These are phyloP conservation scores for Exophiala aquamarina DNA, from an alignment of 2,329 filamentous ascomycete genomes.

Conservation along the genomic window DNA sequence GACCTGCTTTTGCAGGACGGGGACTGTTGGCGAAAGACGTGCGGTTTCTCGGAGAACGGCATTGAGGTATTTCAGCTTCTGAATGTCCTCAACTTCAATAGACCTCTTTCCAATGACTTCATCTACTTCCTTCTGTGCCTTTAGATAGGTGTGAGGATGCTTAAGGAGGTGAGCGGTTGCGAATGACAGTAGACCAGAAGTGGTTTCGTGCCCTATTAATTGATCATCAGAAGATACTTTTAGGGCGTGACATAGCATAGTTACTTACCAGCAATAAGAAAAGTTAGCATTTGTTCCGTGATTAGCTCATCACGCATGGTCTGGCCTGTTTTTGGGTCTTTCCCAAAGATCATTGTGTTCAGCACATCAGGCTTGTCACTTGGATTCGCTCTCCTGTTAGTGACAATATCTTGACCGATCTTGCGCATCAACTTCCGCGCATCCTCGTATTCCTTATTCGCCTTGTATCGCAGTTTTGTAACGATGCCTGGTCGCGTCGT, in stretches of 20 bases:
- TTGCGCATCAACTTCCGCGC: slow-evolving; percentile 42
- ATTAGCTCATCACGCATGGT: slow-evolving; percentile 64
- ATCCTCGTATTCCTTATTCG: slow-evolving; percentile 8
- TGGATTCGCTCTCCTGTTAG: slow-evolving; percentile 56
- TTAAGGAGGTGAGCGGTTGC: slow-evolving; percentile 64
- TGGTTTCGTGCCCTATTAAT: slow-evolving; percentile 67
- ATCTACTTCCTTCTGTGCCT: slow-evolving; percentile 68
- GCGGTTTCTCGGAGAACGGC: slow-evolving; percentile 66
- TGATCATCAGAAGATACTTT: too few species aligned
- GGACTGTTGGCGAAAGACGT: slow-evolving; percentile 55
- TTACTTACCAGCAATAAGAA: slow-evolving; percentile 60
- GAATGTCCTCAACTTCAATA: slow-evolving; percentile 61
- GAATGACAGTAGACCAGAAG: slow-evolving; percentile 67
- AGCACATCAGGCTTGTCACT: slow-evolving; percentile 65
- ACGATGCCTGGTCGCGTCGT: slow-evolving; percentile 48
- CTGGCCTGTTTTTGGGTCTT: slow-evolving; percentile 66
- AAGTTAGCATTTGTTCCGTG: slow-evolving; percentile 70
- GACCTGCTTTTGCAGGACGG: slow-evolving; percentile 12
- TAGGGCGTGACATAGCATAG: neutral
- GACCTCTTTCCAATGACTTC: slow-evolving; percentile 58
- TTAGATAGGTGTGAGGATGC: slow-evolving; percentile 58
- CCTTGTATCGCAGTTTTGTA: slow-evolving; percentile 44
- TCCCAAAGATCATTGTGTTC: slow-evolving; percentile 67
- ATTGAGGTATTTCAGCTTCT: slow-evolving; percentile 65
- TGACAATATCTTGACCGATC: slow-evolving; percentile 61